Conservation (phyloP, 176 grass and related monocot genomes). For the Raddia guianensis region DNA sequence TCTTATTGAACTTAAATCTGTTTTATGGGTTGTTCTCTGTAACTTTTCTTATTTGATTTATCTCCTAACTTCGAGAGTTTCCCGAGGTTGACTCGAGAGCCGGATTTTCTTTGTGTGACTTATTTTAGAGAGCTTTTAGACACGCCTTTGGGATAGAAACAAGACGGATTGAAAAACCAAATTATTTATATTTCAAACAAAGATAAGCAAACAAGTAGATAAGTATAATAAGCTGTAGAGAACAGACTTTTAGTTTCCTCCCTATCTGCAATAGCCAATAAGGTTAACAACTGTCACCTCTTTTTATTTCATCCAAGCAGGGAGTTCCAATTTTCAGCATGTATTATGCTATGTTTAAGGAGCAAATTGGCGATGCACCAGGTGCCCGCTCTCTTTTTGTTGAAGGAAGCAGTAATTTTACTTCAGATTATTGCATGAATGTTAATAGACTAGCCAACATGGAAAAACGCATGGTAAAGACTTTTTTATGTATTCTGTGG, state of each 20-base stretch:
- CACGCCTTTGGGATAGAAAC: no score
- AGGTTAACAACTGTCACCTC: neutral
- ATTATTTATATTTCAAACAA: no score
- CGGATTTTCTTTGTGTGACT: no score
- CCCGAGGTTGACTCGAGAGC: no score
- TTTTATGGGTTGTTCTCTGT: neutral
- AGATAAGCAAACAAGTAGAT: no score
- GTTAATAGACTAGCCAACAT: slow-evolving; percentile 89
- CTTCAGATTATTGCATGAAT: slow-evolving; percentile 56
- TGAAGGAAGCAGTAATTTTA: slow-evolving; percentile 46
- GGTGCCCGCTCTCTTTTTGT: slow-evolving; percentile 70
- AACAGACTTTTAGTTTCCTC: neutral
- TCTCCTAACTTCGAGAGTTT: no score
- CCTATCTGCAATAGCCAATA: neutral
- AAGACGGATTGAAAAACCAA: no score
- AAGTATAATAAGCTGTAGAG: no score
- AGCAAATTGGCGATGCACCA: slow-evolving; percentile 77
- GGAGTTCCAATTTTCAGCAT: slow-evolving; percentile 74
- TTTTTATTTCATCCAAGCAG: slow-evolving; percentile 51
- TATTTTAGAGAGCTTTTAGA: no score
- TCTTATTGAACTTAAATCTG: neutral
- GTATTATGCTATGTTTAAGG: slow-evolving; percentile 88
- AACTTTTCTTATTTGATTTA: no score
- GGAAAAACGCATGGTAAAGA: slow-evolving; percentile 84
- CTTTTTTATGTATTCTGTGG: slow-evolving; percentile 25